phyloP scores from a whole-genome alignment of 225 moss, liverwort and hornwort species.

The Physcomitrellopsis africana region DNA sequence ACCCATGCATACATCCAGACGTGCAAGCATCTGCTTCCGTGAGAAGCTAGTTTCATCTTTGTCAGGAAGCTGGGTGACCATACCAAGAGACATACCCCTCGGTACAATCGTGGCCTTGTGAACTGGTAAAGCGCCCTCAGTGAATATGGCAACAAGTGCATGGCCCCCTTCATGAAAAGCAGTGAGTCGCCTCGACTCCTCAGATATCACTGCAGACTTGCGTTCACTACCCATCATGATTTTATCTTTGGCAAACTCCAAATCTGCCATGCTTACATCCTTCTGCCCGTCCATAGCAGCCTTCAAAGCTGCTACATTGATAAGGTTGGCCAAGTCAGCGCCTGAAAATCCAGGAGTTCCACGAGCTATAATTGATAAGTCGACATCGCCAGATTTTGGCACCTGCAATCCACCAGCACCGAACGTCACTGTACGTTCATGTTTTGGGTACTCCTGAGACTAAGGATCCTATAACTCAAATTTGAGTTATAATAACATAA shows the following conservation, averaged over 20 bases:
- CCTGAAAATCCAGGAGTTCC: constrained; percentile 90
- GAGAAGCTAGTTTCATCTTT: constrained; percentile 85
- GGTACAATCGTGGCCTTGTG: constrained; percentile 89
- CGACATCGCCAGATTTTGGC: constrained; percentile 80
- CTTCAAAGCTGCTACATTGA: constrained; percentile 79
- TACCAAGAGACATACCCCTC: constrained; percentile 81
- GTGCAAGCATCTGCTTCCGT: constrained; percentile 82
- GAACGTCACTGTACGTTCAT: neutral
- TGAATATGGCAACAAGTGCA: constrained; percentile 79
- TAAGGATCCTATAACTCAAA: neutral
- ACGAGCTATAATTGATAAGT: constrained; percentile 74
- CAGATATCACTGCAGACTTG: constrained; percentile 82
- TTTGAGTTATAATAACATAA: neutral
- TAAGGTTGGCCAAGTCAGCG: constrained; percentile 77
- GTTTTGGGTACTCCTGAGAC: neutral
- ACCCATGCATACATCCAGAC: constrained; percentile 89
- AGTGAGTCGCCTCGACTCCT: constrained; percentile 76
- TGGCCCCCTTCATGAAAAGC: constrained; percentile 87
- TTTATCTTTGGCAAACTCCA: constrained; percentile 85
- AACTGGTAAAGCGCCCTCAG: constrained; percentile 77
- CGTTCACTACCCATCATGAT: constrained; percentile 94
- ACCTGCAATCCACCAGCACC: constrained; percentile 43
- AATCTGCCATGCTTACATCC: constrained; percentile 65
- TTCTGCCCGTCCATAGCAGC: constrained; percentile 87
- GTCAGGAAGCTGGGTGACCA: constrained; percentile 82